phyloP scores from a whole-genome alignment of 2,329 filamentous ascomycete species.

The Ascomycota sp. region DNA sequence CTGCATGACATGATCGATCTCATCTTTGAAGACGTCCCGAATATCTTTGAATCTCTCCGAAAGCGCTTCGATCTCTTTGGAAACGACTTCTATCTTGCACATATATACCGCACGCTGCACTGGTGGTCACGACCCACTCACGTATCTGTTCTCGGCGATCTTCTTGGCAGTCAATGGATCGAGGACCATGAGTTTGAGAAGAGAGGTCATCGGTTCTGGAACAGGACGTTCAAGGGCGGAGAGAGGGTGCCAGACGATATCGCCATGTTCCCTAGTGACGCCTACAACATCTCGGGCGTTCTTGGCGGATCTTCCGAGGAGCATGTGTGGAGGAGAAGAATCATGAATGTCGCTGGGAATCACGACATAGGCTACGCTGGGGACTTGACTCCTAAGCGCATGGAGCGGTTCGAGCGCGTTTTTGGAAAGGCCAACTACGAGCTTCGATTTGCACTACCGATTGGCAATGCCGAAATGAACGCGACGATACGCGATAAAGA shows the following conservation, averaged over 20 bases:
- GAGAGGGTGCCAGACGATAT: conserved; percentile 37
- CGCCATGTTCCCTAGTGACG: conserved; percentile 22
- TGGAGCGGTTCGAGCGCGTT: conserved; percentile 58
- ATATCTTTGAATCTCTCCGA: conserved; percentile 40
- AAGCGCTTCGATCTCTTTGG: conserved; percentile 77
- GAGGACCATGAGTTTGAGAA: conserved; percentile 59
- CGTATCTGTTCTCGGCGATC: conserved; percentile 68
- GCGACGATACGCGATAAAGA: conserved; percentile 19
- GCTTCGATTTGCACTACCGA: conserved; percentile 43
- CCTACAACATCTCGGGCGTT: conserved; percentile 27
- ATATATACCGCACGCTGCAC: conserved; percentile 63
- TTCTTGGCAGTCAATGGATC: conserved; percentile 92
- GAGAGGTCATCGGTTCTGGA: conserved; percentile 58
- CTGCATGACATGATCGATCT: conserved; percentile 39
- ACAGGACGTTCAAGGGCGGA: conserved; percentile 48
- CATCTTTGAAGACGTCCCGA: conserved; percentile 43
- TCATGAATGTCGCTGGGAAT: conserved; percentile 85
- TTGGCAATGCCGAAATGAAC: conserved; percentile 16
- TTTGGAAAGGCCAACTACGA: conserved; percentile 89
- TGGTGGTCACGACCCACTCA: conserved; percentile 80
- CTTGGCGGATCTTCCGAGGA: conserved; percentile 21
- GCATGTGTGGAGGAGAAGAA: conserved; percentile 43
- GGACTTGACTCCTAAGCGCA: conserved; percentile 54
- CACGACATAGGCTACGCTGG: conserved; percentile 94
- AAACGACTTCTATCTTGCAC: conserved; percentile 84